Base-by-base conservation (phyloP, 2,329 filamentous ascomycete species). In the Grosmannia clavigera region DNA sequence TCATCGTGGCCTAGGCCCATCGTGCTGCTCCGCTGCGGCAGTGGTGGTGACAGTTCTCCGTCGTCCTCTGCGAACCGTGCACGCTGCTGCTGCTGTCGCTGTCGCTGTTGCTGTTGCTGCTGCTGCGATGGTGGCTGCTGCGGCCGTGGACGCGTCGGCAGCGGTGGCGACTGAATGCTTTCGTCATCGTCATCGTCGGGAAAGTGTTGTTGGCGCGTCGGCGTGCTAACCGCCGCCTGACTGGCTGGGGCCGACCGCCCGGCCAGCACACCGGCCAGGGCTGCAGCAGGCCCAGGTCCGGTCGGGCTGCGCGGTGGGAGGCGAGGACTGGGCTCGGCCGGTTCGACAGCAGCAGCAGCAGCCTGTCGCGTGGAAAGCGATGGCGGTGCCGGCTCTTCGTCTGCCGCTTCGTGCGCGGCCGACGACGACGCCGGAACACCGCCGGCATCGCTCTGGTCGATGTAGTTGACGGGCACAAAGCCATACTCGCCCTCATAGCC, bases 401-500 rank as follows among this genome's bases (percentile, higher is more conserved):
- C 70, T 54, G 74, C 74, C 38, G 76, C 73, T 51, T 78, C 73
- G 7, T 19, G 35, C n/a, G 76, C 74, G 54, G 73, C 73, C 56
- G 74, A 69, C 11, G 68, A 66, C 6, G 66, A 53, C 5, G 43
- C 59, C 0, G 56, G 35, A 3, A 27, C 58, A 2, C 38, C 48
- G 69, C 33, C 71, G 71, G 50, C 48, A 12, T 43, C 57, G 31
- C 46, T 51, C 59, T 62, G 19, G 16, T 97, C 90, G 65, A 97
- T 96, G 71, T 99, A 99, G 73, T 97, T 99, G 62, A 92, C 83
- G 3, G 94, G 94, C 59, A 89, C 94, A 72, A 99, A 99, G 56
- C 94, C 94, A 75, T 85, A 99, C 65, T 96, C 90, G 58, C 83
- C 83, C 66, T 91, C 85, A 53, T 86, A 77, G 22, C 92, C 92